Evolutionary conservation across 73 alveolate genomes (phyloP).

Genomic region (Paramecium pentaurelia): DNA sequence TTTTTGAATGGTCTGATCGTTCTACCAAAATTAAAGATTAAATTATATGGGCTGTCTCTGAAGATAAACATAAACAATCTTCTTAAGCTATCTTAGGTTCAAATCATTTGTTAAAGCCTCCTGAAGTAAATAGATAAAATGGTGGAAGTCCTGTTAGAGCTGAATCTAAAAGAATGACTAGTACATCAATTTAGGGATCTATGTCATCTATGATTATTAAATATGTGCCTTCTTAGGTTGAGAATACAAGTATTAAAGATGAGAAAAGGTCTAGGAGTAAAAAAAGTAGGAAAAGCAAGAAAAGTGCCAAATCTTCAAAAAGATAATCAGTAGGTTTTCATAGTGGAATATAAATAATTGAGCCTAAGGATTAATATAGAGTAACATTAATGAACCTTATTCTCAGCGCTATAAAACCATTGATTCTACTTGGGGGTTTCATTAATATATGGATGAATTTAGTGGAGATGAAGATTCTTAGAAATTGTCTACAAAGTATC

Average conservation of each 20-base stretch:
- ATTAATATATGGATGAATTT: slow-evolving; percentile 2
- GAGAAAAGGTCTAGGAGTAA: not conserved
- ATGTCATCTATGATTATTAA: slow-evolving; percentile 22
- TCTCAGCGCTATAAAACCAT: slow-evolving; percentile 13
- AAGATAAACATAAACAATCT: not conserved
- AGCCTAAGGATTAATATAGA: not conserved
- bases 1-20: slow-evolving; percentile 30
- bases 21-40: not conserved
- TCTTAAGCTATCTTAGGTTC: not conserved
- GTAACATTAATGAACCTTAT: not conserved
- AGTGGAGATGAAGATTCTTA: slow-evolving; percentile 24
- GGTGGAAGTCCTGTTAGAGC: not conserved
- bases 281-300: not conserved
- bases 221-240: slow-evolving; percentile 17
- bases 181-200: slow-evolving; percentile 17
- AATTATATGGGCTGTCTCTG: not conserved
- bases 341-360: not conserved
- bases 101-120: slow-evolving; percentile 4
- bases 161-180: not conserved
- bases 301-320: not conserved
- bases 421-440: slow-evolving; percentile 47
- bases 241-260: not conserved
- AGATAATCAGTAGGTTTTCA: not conserved
- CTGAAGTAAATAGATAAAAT: not conserved
- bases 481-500: not conserved